These are phyloP conservation scores for Stipa capillata DNA, from an alignment of 176 grass and related monocot species.

Conservation along the genomic window DNA sequence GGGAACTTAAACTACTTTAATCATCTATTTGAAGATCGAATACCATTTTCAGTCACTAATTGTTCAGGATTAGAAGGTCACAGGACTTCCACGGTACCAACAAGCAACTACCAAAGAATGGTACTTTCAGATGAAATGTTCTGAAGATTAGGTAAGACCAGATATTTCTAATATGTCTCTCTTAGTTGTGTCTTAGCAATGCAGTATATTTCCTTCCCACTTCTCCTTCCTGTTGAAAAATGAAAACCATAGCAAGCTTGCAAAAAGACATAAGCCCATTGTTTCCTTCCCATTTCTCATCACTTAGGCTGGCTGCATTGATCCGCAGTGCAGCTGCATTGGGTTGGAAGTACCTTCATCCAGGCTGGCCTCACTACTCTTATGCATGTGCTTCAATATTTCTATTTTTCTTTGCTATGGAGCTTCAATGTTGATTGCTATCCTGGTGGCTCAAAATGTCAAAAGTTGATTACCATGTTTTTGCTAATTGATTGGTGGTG, in stretches of 20 bases:
- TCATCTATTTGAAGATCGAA: no score
- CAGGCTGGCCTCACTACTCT: background rate
- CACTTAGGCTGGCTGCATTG: background rate
- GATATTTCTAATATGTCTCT: background rate
- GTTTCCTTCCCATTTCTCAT: background rate
- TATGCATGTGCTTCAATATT: background rate
- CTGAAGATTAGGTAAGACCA: conserved; percentile 17
- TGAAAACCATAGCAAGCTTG: background rate
- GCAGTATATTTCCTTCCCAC: background rate
- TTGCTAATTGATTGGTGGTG: no score
- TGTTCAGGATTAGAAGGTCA: background rate
- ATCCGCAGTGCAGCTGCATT: no score
- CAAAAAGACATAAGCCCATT: background rate
- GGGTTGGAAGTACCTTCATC: background rate
- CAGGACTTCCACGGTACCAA: background rate
- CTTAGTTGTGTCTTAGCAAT: background rate
- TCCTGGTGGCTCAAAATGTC: no score
- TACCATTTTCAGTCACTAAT: background rate
- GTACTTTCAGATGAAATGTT: background rate
- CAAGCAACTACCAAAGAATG: background rate
- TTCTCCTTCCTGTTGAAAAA: conserved; percentile 10
- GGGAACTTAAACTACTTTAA: background rate
- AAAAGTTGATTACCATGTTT: no score
- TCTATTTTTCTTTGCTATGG: background rate
- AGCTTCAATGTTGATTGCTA: no score